Evolutionary conservation across 129 eudicot genomes (phyloP).

Genomic region (Oenanthe sinensis): DNA sequence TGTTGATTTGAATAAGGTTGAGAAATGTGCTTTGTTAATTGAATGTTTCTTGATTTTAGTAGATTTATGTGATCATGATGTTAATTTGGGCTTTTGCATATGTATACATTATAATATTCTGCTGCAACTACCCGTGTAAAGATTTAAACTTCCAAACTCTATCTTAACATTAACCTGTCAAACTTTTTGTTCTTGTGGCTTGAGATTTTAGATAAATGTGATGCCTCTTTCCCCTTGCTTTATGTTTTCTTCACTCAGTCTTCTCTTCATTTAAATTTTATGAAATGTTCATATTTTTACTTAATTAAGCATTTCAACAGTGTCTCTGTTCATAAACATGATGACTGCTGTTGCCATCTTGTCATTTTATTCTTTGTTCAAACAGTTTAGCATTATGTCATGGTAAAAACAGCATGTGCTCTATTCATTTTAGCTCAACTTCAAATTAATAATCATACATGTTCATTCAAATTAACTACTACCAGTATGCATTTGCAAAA

Average conservation of each 20-base stretch:
- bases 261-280: background rate
- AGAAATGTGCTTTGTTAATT: background rate
- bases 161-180: too few relatives aligned
- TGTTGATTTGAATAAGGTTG: slow-evolving; percentile 13
- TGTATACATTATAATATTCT: too few relatives aligned
- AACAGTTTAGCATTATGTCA: background rate
- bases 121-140: too few relatives aligned
- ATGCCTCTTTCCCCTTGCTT: background rate
- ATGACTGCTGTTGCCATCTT: background rate
- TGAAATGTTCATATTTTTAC: background rate
- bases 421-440: background rate
- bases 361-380: background rate
- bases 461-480: background rate
- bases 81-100: too few relatives aligned
- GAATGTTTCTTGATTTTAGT: background rate
- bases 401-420: background rate
- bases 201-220: background rate
- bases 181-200: background rate
- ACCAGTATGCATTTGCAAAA: background rate
- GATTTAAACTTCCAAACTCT: too few relatives aligned
- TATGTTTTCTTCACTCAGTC: background rate
- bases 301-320: background rate
- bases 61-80: background rate
- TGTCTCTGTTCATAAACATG: background rate
- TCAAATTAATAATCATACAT: background rate